phyloP scores from a whole-genome alignment of 495 filamentous ascomycete species.

The Chaetomium fimeti region DNA sequence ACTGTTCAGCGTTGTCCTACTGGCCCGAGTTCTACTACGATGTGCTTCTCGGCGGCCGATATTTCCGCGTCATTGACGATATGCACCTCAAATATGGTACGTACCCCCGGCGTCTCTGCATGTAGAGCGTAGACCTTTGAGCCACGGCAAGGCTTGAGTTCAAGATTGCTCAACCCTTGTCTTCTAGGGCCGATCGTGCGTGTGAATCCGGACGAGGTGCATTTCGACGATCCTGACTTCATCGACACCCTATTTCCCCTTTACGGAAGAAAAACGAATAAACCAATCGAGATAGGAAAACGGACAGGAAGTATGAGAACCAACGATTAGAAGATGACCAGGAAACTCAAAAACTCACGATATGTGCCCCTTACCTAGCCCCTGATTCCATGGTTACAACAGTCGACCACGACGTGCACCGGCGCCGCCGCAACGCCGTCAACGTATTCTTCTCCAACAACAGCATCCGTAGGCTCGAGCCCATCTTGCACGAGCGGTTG shows the following conservation, averaged over 20 bases:
- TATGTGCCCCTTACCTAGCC: not conserved
- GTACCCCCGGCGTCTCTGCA: not conserved
- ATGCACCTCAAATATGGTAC: slow-evolving; percentile 24
- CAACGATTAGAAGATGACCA: too few relatives aligned
- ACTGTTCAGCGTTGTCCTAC: slow-evolving; percentile 7
- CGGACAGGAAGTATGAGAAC: not conserved
- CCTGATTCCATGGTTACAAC: slow-evolving; percentile 17
- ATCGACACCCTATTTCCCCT: slow-evolving; percentile 14
- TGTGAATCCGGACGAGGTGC: slow-evolving; percentile 20
- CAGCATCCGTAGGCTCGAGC: slow-evolving; percentile 17
- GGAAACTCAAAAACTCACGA: not conserved
- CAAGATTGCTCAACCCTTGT: too few relatives aligned
- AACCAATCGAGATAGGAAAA: not conserved
- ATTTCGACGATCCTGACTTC: slow-evolving; percentile 17
- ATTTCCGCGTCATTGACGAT: slow-evolving; percentile 11
- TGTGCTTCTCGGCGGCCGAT: slow-evolving; percentile 4
- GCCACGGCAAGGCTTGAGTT: too few relatives aligned
- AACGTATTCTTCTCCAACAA: slow-evolving; percentile 20
- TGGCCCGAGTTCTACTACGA: slow-evolving; percentile 18
- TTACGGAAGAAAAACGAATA: slow-evolving; percentile 11
- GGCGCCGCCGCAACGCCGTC: slow-evolving; percentile 19
- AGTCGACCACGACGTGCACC: slow-evolving; percentile 19
- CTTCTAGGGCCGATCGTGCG: slow-evolving; percentile 16
- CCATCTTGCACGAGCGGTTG: slow-evolving; percentile 12
- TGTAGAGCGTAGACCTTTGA: not conserved